Base-by-base conservation (phyloP, 768 basidiomycete species). In the Mycena pura region DNA sequence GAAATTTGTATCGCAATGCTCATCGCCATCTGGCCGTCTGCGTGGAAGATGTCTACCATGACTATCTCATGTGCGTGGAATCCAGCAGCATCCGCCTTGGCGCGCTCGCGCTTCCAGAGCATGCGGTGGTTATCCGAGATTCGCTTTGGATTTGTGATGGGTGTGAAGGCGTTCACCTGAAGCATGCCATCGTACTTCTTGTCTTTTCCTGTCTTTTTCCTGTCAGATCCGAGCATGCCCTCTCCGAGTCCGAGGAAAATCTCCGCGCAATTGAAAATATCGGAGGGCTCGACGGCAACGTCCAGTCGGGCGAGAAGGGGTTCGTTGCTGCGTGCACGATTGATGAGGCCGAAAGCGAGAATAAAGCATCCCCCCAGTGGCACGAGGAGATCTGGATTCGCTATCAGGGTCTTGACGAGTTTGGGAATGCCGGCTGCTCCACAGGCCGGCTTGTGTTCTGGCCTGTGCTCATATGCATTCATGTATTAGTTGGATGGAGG, bases 101-200 rank as follows among this genome's bases (percentile, higher is more conserved):
- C 47, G 17, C 47, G 47, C 22, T 32, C 47, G 47, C 47, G 28
- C 29, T 31, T 29, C 47, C 47, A 49, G 29, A 34, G 7, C 8
- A 31, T 21, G 22, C 47, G 47, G 28, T 31, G 47, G 29, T 17
- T n/a, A 49, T 22, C 29, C 31, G 47, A 11, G 31, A 49, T 32
- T 19, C 47, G 8, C 31, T 31, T 36, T 17, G 47, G 47, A 17
- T 49, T 19, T 49, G 47, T 49, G 47, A 31, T 19, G 29, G 47
- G 47, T 21, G 47, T 49, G 47, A 49, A 49, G 28, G 47, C 47
- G 31, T 49, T 49, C 29, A 49, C 47, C 47, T 49, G 47, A 22
- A 49, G 47, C 47, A 49, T 49, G 47, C 47, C 47, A 36, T 49
- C 28, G 47, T 49, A 49, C n/a, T 36, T 49, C 17, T 36, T 36